phyloP scores from a whole-genome alignment of 2,329 filamentous ascomycete genomes.

The Orbilia brochopaga region DNA sequence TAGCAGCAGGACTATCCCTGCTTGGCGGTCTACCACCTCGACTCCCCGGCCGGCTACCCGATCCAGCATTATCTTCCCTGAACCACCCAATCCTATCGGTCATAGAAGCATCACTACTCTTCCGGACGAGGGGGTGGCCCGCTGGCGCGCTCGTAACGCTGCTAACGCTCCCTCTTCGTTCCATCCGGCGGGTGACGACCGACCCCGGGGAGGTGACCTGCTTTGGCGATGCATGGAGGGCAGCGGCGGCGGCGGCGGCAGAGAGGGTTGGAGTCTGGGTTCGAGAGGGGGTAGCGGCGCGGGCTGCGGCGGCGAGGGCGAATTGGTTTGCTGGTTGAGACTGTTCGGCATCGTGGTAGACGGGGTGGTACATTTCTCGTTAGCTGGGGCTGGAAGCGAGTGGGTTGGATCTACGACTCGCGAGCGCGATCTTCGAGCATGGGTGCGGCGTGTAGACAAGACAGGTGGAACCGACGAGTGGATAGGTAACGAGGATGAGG shows the following conservation, averaged over 20 bases:
- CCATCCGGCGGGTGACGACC: conserved; percentile 48
- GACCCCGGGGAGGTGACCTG: conserved; percentile 44
- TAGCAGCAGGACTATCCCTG: conserved; percentile 30
- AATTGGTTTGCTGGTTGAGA: conserved; percentile 45
- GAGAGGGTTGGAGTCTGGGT: conserved; percentile 44
- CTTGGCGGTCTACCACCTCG: conserved; percentile 25
- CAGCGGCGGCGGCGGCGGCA: conserved; percentile 40
- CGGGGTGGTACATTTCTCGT: conserved; percentile 35
- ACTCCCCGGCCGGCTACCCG: conserved; percentile 16
- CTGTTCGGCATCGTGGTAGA: conserved; percentile 25
- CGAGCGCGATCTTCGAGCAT: conserved; percentile 6
- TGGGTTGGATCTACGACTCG: conserved; percentile 1
- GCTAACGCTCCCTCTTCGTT: conserved; percentile 35
- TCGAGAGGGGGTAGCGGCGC: conserved; percentile 35
- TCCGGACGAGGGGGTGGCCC: conserved; percentile 7
- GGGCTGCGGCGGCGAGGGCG: conserved; percentile 47
- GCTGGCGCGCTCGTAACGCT: conserved; percentile 34
- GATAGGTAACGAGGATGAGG: not conserved
- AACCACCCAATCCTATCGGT: conserved; percentile 48
- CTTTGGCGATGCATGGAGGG: conserved; percentile 50
- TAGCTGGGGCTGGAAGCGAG: not conserved
- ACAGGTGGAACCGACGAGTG: not conserved
- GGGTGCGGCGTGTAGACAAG: conserved; percentile 9
- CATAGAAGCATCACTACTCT: conserved; percentile 43
- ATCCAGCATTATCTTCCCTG: conserved; percentile 19